Conservation (phyloP, 1,284 basidiomycete species). For the Trichosporon sp. region DNA sequence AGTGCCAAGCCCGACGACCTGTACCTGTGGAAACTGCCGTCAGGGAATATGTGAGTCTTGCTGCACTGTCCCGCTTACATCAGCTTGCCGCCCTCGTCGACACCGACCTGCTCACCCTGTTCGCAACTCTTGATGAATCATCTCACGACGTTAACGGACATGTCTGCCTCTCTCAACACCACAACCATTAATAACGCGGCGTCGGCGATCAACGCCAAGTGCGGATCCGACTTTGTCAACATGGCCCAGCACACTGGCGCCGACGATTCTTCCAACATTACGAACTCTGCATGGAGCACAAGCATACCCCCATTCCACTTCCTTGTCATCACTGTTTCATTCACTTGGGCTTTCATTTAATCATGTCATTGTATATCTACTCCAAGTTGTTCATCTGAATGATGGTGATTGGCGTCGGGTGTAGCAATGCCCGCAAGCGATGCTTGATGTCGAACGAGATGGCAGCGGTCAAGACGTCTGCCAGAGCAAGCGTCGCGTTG, state of each 20-base stretch:
- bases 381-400: conserved; percentile 28
- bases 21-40: conserved; percentile 52
- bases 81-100: conserved; percentile 46
- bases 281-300: conserved; percentile 10
- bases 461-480: conserved; percentile 76
- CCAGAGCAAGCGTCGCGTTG: conserved; percentile 75
- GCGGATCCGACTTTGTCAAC: conserved; percentile 43
- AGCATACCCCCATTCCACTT: conserved; percentile 1
- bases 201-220: conserved; percentile 43
- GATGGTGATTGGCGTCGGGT: conserved; percentile 5
- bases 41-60: conserved; percentile 52
- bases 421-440: neutral
- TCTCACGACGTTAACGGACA: conserved; percentile 34
- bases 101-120: conserved; percentile 53
- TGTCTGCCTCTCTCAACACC: conserved; percentile 43
- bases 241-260: neutral
- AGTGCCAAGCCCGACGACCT: conserved; percentile 49
- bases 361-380: conserved; percentile 20
- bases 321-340: conserved; percentile 8
- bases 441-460: conserved; percentile 18
- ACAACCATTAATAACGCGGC: conserved; percentile 43
- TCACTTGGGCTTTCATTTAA: conserved; percentile 6
- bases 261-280: conserved; percentile 15
- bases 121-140: conserved; percentile 46
- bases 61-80: too few relatives aligned